Evolutionary conservation across 371 early-diverging fungal species (phyloP), one percentile per base, ranked within the genome.

Genomic region (Sporodiniella umbellata): DNA sequence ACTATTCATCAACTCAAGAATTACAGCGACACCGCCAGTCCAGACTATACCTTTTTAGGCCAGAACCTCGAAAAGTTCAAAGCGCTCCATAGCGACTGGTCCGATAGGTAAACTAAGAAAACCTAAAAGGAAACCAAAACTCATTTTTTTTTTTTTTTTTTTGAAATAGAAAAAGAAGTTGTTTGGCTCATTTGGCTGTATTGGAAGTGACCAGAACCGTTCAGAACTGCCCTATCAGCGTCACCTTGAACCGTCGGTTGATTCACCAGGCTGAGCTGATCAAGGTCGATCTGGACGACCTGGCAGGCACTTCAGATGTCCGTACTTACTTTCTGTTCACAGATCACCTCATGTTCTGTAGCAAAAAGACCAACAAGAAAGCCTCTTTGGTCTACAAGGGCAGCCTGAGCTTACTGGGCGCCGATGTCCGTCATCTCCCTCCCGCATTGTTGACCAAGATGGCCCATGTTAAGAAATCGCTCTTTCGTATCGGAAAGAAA

Each of bases 241-340:
- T 62, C 1, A 69, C 65, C n/a, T 28, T 43, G 5, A 22, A 50
- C 3, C 59, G 65, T 10, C 56, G 70, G 2, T 37, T 69, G 11
- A 12, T 69, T 3, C 35, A 60, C 8, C 53, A 39, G 10, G 49
- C 62, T 5, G 48, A 62, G 3, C 37, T 69, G 8, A 56, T 62
- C 33, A 56, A 62, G 33, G 60, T 69, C 4, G 62, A 62, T 48
- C 28, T 60, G 2, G 58, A 62, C n/a, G 53, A 59, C 30, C 60
- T 60, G 8, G 45, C 54, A 3, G 18, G 44, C 10, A 60, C 47
- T 10, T 48, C 51, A 8, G 63, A 69, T 31, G 23, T 35, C 2
- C 59, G 66, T 18, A 57, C 52, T 30, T 69, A 65, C 23, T 51
- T 60, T 35, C 55, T 69, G n/a, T 69, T 54, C 45, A 62, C 65